Conservation (phyloP, 371 early-diverging fungal species). For the Rhizopus sp. region DNA sequence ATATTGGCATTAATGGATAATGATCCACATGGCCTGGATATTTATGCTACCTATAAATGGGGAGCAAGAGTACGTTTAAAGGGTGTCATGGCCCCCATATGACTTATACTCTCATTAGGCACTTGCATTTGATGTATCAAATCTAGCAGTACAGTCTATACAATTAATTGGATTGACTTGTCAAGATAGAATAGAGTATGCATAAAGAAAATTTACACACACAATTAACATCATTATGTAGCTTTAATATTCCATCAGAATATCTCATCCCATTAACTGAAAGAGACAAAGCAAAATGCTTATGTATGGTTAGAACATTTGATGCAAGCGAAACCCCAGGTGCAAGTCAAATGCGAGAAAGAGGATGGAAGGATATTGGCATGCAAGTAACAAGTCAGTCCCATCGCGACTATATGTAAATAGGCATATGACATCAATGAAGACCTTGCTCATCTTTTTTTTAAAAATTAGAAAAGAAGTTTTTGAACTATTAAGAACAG, state of each 20-base stretch:
- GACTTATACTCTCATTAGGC: conserved; percentile 22
- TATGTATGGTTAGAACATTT: conserved; percentile 13
- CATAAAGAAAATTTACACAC: neutral
- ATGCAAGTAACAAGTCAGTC: conserved; percentile 7
- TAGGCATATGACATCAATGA: neutral
- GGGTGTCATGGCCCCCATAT: neutral
- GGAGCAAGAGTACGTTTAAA: conserved; percentile 34
- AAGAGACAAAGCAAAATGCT: conserved; percentile 27
- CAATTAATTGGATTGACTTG: conserved; percentile 35
- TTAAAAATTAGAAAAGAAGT: conserved; percentile 27
- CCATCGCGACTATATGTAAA: conserved; percentile 20
- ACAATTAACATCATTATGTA: neutral
- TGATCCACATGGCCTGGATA: conserved; percentile 54
- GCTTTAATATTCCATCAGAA: conserved; percentile 25
- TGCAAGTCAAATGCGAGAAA: conserved; percentile 14
- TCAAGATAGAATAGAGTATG: conserved; percentile 33
- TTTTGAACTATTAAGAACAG: conserved; percentile 14
- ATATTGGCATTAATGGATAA: conserved; percentile 44
- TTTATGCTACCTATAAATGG: conserved; percentile 53
- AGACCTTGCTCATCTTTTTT: neutral
- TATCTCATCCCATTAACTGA: conserved; percentile 23
- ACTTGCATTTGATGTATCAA: conserved; percentile 38
- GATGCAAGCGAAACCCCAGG: conserved; percentile 18
- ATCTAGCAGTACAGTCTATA: conserved; percentile 36
- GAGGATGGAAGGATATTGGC: conserved; percentile 18